Evolutionary conservation across 768 basidiomycete species (phyloP), one percentile per base, ranked within the genome.

Genomic region (Pleurotus tuber-regium): DNA sequence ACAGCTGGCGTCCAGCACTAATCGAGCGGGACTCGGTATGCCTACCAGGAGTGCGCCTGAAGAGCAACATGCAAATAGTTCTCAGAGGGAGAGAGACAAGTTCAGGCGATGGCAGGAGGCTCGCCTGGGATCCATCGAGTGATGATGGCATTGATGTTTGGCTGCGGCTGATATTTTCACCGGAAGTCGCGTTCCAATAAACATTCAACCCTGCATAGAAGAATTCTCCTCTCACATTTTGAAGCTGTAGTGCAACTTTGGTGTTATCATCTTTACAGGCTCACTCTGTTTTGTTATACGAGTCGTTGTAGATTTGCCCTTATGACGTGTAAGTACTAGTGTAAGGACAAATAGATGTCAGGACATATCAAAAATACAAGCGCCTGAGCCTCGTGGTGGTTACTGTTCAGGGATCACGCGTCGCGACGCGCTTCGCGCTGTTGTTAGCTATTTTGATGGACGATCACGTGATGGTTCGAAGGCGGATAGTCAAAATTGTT

Each of bases 21-120:
- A 74, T 50, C 69, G 85, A 40, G 75, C 78, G 10, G 86, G 86
- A 1, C 67, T 89, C 36, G 87, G 87, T 2, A 68, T 74, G 58
- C 65, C 64, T 40, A 56, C 57, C 39, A 59, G 57, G 19, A 52
- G 51, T 14, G 41, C 53, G 57, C 53, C 61, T 48, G 61, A 50
- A 57, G 54, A 36, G 53, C 52, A 59, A 48, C 65, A 14, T 41
- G 54, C 41, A 51, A 43, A 25, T 62, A 68, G 50, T 76, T 77
- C 16, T 25, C 9, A n/a, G 75, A 72, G 66, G 41, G 75, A 74
- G 50, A 63, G 56, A 14, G 72, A 62, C 8, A 74, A 70, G 60
- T 68, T 66, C 31, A 65, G 69, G 54, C 64, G 75, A 52, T 81
- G 76, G 75, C 56, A 63, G 39, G 42, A 39, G 50, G 36, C 52